Evolutionary conservation across 1,284 basidiomycete genomes (phyloP), one percentile per base, ranked within the genome.

Genomic region (Ceratobasidium sp.): DNA sequence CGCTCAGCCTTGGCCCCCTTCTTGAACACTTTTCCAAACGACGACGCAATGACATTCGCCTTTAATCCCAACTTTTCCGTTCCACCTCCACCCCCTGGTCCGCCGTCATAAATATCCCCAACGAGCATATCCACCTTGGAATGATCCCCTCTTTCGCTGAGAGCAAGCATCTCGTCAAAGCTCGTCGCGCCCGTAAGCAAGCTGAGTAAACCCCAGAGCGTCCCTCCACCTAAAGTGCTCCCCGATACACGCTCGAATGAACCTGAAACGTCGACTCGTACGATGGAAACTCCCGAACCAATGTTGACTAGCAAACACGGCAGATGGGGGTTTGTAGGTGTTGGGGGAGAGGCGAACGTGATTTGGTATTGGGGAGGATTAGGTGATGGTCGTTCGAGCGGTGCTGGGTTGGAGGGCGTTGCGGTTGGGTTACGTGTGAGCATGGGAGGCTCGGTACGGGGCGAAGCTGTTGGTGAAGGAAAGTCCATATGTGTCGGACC

Each of bases 301-400:
- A 99, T 99, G 86, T 99, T 99, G 82, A 99, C 98, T 33, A 99
- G 91, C 83, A 99, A 85, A 84, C 97, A 99, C 0, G 98, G 98
- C 80, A 99, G 90, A 83, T 98, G 96, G 1, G 97, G 95, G 66
- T 91, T 91, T n/a, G 46, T 49, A 12, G 73, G 63, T 13, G 73
- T 56, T 46, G 92, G 92, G 78, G 94, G 89, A 79, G 87, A 80
- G 83, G 93, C 95, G 84, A 99, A 99, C 40, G 93, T 93, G 60
- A 99, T 95, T 33, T 93, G 90, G 84, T 94, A 99, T 82, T 92
- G 90, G 0, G 98, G 98, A 33, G 98, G 96, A 83, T 95, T 92
- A 0, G 98, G 96, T 69, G 94, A 95, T 2, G 98, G 98, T 76
- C 98, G 90, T 78, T 97, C 96, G 51, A 98, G 63, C 5, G 63